Conservation (phyloP, 2,329 filamentous ascomycete species). For the Colletotrichum sp. region DNA sequence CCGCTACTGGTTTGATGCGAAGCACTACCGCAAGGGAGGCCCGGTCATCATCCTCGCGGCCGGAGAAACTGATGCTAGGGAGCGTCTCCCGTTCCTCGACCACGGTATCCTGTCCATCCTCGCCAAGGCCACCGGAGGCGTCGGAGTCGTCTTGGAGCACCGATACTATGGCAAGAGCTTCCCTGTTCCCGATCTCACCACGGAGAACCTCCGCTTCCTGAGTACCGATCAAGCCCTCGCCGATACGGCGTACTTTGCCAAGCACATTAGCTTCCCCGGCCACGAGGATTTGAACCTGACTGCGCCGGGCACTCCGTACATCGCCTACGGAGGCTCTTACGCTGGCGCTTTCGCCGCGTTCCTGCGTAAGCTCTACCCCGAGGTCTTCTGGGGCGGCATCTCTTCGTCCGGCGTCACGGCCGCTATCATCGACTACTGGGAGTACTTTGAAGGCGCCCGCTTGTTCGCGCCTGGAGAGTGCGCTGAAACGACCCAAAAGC, state of each 20-base stretch:
- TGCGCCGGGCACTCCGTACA: slow-evolving; percentile 69
- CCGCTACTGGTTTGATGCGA: slow-evolving; percentile 84
- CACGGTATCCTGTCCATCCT: slow-evolving; percentile 80
- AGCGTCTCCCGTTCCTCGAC: slow-evolving; percentile 72
- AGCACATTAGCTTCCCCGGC: slow-evolving; percentile 73
- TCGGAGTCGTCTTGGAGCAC: slow-evolving; percentile 85
- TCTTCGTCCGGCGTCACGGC: slow-evolving; percentile 81
- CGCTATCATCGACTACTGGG: slow-evolving; percentile 80
- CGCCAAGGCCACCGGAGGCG: slow-evolving; percentile 71
- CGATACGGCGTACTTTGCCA: slow-evolving; percentile 81
- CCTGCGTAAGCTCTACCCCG: slow-evolving; percentile 76
- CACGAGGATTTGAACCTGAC: slow-evolving; percentile 72
- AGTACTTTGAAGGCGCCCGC: slow-evolving; percentile 58
- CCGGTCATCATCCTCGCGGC: slow-evolving; percentile 80
- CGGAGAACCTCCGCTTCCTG: slow-evolving; percentile 78
- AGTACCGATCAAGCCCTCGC: slow-evolving; percentile 84
- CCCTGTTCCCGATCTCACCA: slow-evolving; percentile 68
- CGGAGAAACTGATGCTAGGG: slow-evolving; percentile 72
- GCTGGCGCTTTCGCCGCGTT: slow-evolving; percentile 82
- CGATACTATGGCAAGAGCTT: slow-evolving; percentile 84
- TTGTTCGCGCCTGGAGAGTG: slow-evolving; percentile 63
- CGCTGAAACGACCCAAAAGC: slow-evolving; percentile 65
- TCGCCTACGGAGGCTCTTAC: slow-evolving; percentile 85
- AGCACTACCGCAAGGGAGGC: slow-evolving; percentile 76
- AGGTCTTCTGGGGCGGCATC: slow-evolving; percentile 80